Evolutionary conservation across 805 yeast genomes (phyloP).

Genomic region (Myxozyma lipomycoides): DNA sequence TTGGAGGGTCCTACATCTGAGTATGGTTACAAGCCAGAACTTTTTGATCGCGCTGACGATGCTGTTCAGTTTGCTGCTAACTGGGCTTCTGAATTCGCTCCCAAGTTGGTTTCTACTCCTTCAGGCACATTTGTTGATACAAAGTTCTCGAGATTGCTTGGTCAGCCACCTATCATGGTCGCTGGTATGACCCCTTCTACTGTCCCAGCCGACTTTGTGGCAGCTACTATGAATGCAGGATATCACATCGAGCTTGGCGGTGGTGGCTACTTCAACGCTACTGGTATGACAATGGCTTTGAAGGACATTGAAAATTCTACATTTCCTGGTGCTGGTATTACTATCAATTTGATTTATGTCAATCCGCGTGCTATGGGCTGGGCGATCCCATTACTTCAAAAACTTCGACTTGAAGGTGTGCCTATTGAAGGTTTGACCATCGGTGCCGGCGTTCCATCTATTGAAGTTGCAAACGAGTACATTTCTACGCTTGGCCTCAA

Average conservation of each 20-base stretch:
- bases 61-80: slow-evolving; percentile 78
- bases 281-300: slow-evolving; percentile 68
- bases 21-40: slow-evolving; percentile 91
- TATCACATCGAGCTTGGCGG: slow-evolving; percentile 98
- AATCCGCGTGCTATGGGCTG: slow-evolving; percentile 97
- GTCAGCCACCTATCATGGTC: slow-evolving; percentile 93
- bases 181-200: slow-evolving; percentile 99
- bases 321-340: slow-evolving; percentile 83
- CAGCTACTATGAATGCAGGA: slow-evolving; percentile 93
- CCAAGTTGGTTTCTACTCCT: slow-evolving; percentile 71
- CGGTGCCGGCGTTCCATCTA: slow-evolving; percentile 99
- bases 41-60: slow-evolving; percentile 65
- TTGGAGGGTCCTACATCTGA: slow-evolving; percentile 71
- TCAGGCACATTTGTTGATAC: slow-evolving; percentile 77
- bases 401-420: slow-evolving; percentile 83
- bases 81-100: slow-evolving; percentile 87
- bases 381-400: slow-evolving; percentile 95
- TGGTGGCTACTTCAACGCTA: slow-evolving; percentile 90
- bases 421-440: slow-evolving; percentile 94
- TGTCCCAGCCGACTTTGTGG: slow-evolving; percentile 88
- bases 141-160: slow-evolving; percentile 83
- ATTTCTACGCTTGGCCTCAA: slow-evolving; percentile 88
- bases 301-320: slow-evolving; percentile 64
- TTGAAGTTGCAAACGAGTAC: slow-evolving; percentile 96
- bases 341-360: slow-evolving; percentile 89